Percentiles rank a stretch among this genome's conserved stretches.
These are phyloP conservation scores for Coleophoma eucalyptorum DNA, from an alignment of 2,329 filamentous ascomycete species.

Conservation along the genomic window DNA sequence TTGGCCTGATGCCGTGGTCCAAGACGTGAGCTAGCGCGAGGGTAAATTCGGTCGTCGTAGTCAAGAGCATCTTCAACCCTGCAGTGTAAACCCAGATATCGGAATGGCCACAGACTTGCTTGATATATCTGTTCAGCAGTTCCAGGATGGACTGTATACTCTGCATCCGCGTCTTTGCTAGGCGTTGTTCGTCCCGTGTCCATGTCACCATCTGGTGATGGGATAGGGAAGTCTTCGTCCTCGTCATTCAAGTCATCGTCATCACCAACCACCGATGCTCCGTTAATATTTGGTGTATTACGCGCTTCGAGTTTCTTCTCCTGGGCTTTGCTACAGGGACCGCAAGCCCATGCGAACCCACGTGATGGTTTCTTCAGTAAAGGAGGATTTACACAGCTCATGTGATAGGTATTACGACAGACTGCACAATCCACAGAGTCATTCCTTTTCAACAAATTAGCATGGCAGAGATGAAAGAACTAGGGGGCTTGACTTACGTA, in stretches of 20 bases:
- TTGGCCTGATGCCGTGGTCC: constrained; percentile 89
- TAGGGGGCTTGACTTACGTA: constrained; percentile 45
- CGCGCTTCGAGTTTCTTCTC: constrained; percentile 89
- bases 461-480: not conserved
- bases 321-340: constrained; percentile 91
- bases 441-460: constrained; percentile 48
- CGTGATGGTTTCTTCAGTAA: constrained; percentile 93
- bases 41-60: constrained; percentile 96
- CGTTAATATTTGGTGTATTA: constrained; percentile 73
- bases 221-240: constrained; percentile 64
- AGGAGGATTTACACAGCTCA: constrained; percentile 93
- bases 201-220: constrained; percentile 44
- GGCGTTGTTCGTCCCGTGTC: constrained; percentile 63
- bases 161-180: constrained; percentile 51
- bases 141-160: constrained; percentile 48
- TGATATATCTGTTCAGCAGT: constrained; percentile 89
- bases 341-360: constrained; percentile 97
- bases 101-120: constrained; percentile 92
- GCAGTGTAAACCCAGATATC: constrained; percentile 94
- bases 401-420: constrained; percentile 93
- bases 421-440: constrained; percentile 97
- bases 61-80: constrained; percentile 93
- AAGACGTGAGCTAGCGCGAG: constrained; percentile 86
- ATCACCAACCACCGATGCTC: constrained; percentile 59
- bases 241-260: constrained; percentile 63